Percentiles rank a stretch among this genome's conserved stretches.
These are phyloP conservation scores for Neltuma alba DNA, from an alignment of 306 rosid genomes.

Conservation along the genomic window DNA sequence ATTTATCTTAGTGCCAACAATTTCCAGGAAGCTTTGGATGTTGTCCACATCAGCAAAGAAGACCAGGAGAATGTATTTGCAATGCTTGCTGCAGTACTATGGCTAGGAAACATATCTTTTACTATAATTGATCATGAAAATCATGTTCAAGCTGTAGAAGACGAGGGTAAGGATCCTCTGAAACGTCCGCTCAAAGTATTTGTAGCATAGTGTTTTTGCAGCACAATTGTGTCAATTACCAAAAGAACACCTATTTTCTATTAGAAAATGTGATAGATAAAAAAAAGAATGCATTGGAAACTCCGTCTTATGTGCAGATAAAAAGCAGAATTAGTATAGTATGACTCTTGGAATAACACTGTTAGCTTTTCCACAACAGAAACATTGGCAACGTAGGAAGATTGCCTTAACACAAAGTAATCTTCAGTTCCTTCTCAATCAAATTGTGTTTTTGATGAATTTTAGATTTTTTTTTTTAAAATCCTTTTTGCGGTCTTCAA, in stretches of 20 bases:
- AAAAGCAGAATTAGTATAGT: background rate
- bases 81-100: conserved; percentile 98
- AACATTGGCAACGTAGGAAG: background rate
- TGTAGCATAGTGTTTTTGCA: background rate
- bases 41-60: conserved; percentile 86
- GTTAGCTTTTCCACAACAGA: background rate
- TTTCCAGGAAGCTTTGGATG: conserved; percentile 91
- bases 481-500: background rate
- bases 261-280: background rate
- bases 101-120: conserved; percentile 93
- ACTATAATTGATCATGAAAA: conserved; percentile 86
- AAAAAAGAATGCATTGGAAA: background rate
- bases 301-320: background rate
- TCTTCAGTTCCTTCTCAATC: background rate
- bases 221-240: conserved; percentile 10
- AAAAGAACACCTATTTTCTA: background rate
- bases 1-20: conserved; percentile 27
- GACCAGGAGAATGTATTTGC: conserved; percentile 95
- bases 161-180: conserved; percentile 68
- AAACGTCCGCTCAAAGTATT: conserved; percentile 17
- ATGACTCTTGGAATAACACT: background rate
- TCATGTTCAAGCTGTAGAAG: conserved; percentile 82
- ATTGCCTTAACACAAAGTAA: background rate
- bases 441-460: background rate
- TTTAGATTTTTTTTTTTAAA: background rate